Base-by-base conservation (phyloP, 2,329 filamentous ascomycete species). In the Hymenoscyphus scutula region DNA sequence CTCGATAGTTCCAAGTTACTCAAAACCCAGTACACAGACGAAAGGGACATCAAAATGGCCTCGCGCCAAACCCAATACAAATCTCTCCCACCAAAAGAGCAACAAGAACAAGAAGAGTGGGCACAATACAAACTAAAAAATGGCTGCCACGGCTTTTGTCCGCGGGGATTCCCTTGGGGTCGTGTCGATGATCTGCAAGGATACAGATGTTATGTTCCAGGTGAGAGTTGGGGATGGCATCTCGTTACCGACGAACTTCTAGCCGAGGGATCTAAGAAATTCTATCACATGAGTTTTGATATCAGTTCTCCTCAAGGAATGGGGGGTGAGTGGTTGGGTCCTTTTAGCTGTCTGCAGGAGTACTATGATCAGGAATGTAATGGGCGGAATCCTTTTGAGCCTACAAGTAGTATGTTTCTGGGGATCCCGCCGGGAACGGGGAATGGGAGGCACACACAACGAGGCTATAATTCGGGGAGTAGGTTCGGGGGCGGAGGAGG, bases 51-150 rank as follows among this genome's bases (percentile, higher is more conserved):
- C 23, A n/a, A 2, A 53, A 53, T 53, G 51, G 51, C 51, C 51
- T 25, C 51, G 19, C 51, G 51, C 51, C 51, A 53, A 53, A 29
- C 23, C 4, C 23, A 53, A 30, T 53, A 53, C 51, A 15, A 53
- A 53, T n/a, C 23, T 30, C 51, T 53, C 10, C 51, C 51, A 2
- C 51, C 51, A 25, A 25, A 53, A 10, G 27, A 53, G 15, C n/a
- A 19, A 15, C 11, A 15, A 10, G 27, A 53, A 4, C 51, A 53
- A 53, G 51, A 53, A 29, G n/a, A 53, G 15, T 53, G 51, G 51
- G 51, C 51, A 2, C 23, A 41, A 41, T 2, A 17, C 15, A 17
- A 41, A 17, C 38, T 41, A 3, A 1, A 5, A 17, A 19, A 5
- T 19, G 38, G 38, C 15, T 6, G 15, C 11, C 5, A 15, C 8